Percentiles rank a stretch among this genome's conserved stretches.
These are phyloP conservation scores for Boletellus sp. DNA, from an alignment of 768 basidiomycete genomes.

Conservation along the genomic window DNA sequence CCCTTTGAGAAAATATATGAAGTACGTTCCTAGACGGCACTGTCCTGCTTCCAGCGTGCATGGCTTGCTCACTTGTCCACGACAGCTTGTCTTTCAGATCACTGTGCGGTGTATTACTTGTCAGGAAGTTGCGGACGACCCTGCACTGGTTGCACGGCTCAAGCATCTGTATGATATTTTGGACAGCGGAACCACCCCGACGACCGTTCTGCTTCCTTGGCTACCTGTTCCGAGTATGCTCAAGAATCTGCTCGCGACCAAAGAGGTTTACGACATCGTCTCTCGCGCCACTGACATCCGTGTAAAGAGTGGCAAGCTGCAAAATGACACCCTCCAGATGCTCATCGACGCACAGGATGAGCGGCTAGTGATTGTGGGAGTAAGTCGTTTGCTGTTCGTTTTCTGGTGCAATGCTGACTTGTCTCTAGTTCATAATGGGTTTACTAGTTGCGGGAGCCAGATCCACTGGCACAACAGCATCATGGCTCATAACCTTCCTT, in stretches of 20 bases:
- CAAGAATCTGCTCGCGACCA: slow-evolving; percentile 67
- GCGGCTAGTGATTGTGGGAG: slow-evolving; percentile 64
- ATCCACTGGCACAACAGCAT: slow-evolving; percentile 77
- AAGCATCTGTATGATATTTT: slow-evolving; percentile 64
- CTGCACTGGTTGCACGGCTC: slow-evolving; percentile 55
- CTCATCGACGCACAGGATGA: slow-evolving; percentile 70
- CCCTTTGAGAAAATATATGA: slow-evolving; percentile 71
- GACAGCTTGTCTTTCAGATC: slow-evolving; percentile 67
- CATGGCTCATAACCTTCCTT: slow-evolving; percentile 72
- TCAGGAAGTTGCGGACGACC: slow-evolving; percentile 66
- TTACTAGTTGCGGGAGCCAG: slow-evolving; percentile 76
- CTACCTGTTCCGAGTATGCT: slow-evolving; percentile 71
- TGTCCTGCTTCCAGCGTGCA: background rate
- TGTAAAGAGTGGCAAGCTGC: slow-evolving; percentile 50
- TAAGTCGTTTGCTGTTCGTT: slow-evolving; percentile 32
- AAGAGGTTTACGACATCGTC: slow-evolving; percentile 71
- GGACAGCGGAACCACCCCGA: slow-evolving; percentile 68
- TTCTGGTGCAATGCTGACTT: slow-evolving; percentile 21
- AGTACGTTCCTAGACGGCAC: slow-evolving; percentile 34
- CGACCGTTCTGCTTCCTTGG: slow-evolving; percentile 73
- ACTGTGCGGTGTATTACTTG: slow-evolving; percentile 67
- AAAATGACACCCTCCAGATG: slow-evolving; percentile 70
- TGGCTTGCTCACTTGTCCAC: background rate
- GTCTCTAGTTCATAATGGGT: slow-evolving; percentile 72
- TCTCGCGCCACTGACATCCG: slow-evolving; percentile 53